Conservation (phyloP, 2,329 filamentous ascomycete genomes). For the Ophiocordyceps unilateralis region DNA sequence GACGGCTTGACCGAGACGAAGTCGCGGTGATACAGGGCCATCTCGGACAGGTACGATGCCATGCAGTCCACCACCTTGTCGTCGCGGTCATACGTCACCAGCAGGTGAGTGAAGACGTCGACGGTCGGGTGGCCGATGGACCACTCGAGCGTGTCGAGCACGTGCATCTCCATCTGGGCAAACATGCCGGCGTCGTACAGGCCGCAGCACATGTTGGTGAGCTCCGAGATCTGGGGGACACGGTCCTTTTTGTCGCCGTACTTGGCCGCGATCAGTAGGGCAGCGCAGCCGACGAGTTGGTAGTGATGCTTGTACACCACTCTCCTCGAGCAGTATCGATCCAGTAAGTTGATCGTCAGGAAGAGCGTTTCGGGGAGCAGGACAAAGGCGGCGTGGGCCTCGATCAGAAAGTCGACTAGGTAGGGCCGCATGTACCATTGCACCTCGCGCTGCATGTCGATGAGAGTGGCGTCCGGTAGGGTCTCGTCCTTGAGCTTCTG, state of each 20-base stretch:
- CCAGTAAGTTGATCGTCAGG: constrained; percentile 88
- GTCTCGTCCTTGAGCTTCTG: constrained; percentile 54
- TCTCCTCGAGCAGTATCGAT: constrained; percentile 92
- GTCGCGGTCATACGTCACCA: constrained; percentile 60
- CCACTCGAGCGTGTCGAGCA: constrained; percentile 94
- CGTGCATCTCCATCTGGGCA: constrained; percentile 99
- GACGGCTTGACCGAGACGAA: constrained; percentile 89
- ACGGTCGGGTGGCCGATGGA: constrained; percentile 89
- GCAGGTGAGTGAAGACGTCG: constrained; percentile 81
- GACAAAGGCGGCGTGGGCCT: constrained; percentile 89
- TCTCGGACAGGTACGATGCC: constrained; percentile 86
- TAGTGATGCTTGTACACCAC: constrained; percentile 99
- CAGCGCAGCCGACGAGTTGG: constrained; percentile 90
- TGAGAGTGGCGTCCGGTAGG: constrained; percentile 86
- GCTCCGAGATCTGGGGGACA: constrained; percentile 89
- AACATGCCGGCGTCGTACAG: constrained; percentile 99
- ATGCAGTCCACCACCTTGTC: constrained; percentile 87
- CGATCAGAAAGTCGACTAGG: constrained; percentile 92
- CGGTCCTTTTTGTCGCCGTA: constrained; percentile 98
- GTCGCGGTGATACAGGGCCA: constrained; percentile 89
- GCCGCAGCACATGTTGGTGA: constrained; percentile 98
- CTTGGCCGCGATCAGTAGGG: constrained; percentile 91
- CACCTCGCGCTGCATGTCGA: constrained; percentile 98
- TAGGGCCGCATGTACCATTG: constrained; percentile 99
- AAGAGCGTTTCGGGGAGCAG: constrained; percentile 90